Conservation (phyloP, 1,139 yeast genomes). For the Hyphopichia buzzinii region DNA sequence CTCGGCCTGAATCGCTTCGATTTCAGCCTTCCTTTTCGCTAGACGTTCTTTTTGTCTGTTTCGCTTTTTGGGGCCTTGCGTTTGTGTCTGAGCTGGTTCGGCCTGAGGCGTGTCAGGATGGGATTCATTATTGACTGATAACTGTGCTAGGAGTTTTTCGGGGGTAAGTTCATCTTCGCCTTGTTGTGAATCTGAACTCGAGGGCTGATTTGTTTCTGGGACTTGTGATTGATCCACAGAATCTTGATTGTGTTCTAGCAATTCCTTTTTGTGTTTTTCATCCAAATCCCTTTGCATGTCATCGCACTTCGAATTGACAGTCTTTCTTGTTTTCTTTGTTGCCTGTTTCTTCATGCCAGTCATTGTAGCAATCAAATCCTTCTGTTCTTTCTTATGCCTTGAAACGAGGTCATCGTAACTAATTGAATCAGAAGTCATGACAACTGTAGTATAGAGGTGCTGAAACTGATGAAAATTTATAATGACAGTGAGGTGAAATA, state of each 20-base stretch:
- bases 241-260: constrained; percentile 17
- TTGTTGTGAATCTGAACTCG: constrained; percentile 10
- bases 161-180: constrained; percentile 53
- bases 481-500: not conserved
- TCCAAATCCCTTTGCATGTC: constrained; percentile 58
- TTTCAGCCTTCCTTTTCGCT: constrained; percentile 72
- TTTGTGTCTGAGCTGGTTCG: constrained; percentile 12
- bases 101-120: no score
- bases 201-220: constrained; percentile 2
- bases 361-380: constrained; percentile 61
- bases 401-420: constrained; percentile 49
- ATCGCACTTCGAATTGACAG: constrained; percentile 52
- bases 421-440: not conserved
- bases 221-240: constrained; percentile 3
- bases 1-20: constrained; percentile 58
- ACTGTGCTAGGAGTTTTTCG: constrained; percentile 58
- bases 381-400: constrained; percentile 67
- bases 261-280: constrained; percentile 51
- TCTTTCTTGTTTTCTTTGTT: constrained; percentile 71
- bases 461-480: not conserved
- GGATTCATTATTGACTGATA: constrained; percentile 32
- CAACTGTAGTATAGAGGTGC: not conserved
- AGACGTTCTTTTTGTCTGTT: constrained; percentile 84
- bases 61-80: constrained; percentile 36
- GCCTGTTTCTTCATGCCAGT: constrained; percentile 84